Conservation (phyloP, 192 early-diverging fungal genomes). For the Coemansia sp. region DNA sequence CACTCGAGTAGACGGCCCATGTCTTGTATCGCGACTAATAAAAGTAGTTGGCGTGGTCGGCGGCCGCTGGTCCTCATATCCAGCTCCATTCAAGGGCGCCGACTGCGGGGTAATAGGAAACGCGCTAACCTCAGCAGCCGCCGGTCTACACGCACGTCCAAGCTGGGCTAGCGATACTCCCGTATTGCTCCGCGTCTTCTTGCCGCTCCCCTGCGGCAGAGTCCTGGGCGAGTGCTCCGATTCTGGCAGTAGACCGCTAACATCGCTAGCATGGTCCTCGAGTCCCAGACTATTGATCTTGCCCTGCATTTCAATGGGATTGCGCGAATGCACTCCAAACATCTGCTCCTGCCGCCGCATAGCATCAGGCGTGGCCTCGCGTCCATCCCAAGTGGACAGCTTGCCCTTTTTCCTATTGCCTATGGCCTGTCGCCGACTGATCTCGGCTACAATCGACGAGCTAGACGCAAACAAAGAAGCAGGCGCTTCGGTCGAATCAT, state of each 20-base stretch:
- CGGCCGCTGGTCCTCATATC: constrained; percentile 13
- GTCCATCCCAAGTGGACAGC: constrained; percentile 42
- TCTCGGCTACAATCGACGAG: constrained; percentile 37
- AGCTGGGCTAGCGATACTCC: constrained; percentile 1
- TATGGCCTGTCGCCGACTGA: constrained; percentile 17
- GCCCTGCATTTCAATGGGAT: constrained; percentile 37
- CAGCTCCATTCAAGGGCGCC: background rate
- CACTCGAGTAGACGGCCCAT: constrained; percentile 24
- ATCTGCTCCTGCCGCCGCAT: constrained; percentile 34
- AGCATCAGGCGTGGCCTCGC: constrained; percentile 35
- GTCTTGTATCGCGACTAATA: constrained; percentile 31
- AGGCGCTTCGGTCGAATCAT: constrained; percentile 24
- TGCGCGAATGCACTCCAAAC: constrained; percentile 5
- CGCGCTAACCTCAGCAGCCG: background rate
- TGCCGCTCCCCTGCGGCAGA: background rate
- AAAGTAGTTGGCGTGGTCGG: constrained; percentile 50
- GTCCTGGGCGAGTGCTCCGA: constrained; percentile 14
- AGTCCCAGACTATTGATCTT: constrained; percentile 47
- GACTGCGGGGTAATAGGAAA: constrained; percentile 7
- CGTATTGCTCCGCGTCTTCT: constrained; percentile 14
- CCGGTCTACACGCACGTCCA: background rate
- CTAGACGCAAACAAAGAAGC: constrained; percentile 48
- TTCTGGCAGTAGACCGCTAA: constrained; percentile 39
- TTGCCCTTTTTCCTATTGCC: background rate
- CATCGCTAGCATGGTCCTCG: constrained; percentile 16